These are phyloP conservation scores for Atalantia buxifolia DNA, from an alignment of 345 rosid genomes.

Conservation along the genomic window DNA sequence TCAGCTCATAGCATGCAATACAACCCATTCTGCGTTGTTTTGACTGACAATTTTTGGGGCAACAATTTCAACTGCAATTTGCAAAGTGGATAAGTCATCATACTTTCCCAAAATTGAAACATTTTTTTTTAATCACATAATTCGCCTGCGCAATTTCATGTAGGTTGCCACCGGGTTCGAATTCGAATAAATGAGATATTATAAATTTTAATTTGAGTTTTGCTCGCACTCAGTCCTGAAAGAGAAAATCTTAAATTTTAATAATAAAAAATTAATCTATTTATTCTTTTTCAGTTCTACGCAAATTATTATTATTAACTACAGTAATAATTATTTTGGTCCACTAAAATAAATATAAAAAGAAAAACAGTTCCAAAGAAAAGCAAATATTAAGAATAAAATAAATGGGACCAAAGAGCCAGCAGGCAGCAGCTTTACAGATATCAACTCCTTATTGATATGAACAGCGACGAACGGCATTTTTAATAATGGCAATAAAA, in stretches of 20 bases:
- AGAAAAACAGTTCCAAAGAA: background rate
- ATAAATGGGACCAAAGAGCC: background rate
- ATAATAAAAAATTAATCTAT: too few species aligned
- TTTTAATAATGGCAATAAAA: too few species aligned
- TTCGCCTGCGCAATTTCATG: too few species aligned
- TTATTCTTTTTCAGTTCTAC: background rate
- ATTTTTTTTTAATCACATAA: too few species aligned
- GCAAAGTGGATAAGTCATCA: background rate
- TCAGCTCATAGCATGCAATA: background rate
- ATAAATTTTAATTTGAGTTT: too few species aligned
- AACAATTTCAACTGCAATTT: background rate
- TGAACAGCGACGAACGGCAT: background rate
- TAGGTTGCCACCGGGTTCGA: too few species aligned
- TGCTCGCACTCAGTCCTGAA: too few species aligned
- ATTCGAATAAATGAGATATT: too few species aligned
- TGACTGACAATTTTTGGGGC: background rate
- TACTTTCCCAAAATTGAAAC: background rate
- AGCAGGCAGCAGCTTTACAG: background rate
- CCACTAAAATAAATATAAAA: background rate
- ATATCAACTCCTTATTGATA: too few species aligned
- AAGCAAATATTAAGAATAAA: background rate
- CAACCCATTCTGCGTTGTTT: background rate
- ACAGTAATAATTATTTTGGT: background rate
- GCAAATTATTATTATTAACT: background rate
- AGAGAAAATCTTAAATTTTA: too few species aligned